Evolutionary conservation across 768 basidiomycete genomes (phyloP), one percentile per base, ranked within the genome.

Genomic region (Dentipellis sp.): DNA sequence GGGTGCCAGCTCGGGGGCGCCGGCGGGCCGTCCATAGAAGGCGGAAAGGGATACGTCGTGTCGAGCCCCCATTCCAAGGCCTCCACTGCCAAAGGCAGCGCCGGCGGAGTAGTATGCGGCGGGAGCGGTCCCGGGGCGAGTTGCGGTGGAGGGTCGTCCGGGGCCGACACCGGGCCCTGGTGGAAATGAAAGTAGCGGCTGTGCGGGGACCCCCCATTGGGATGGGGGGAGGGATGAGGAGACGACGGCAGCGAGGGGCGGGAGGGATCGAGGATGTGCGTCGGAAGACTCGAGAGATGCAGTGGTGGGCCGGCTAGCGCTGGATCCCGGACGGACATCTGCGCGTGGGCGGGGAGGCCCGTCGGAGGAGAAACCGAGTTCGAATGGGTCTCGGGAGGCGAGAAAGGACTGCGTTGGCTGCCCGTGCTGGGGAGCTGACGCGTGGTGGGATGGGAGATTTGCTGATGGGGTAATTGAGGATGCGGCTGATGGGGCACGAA

Each of bases 191-290:
- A 80, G 58, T 72, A 74, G 71, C 61, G 77, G 74, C 69, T 74
- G 71, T 68, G 64, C 66, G 71, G 65, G 58, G 63, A 56, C 40
- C 36, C 56, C 56, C 62, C 59, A 59, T 59, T 64, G 60, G 48
- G 53, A 55, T 48, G 63, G 39, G 62, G 63, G 34, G 82, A 84
- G 74, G 68, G 83, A 75, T 67, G 82, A 74, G 84, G 84, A 77
- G 85, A 88, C 77, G 83, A 88, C 77, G 71, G 81, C 75, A 74
- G 82, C 67, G 84, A 86, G 81, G 55, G 84, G 83, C 61, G 84
- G 84, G 82, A 86, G 83, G 49, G 80, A 74, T 75, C 74, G 72
- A 68, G 71, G 55, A 60, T 62, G 53, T 57, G 61, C 66, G 65
- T 69, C 66, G 64, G 62, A 40, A 55, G 71, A 57, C 56, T 69